Conservation (phyloP, 176 grass and related monocot genomes). For the Secale cereale region DNA sequence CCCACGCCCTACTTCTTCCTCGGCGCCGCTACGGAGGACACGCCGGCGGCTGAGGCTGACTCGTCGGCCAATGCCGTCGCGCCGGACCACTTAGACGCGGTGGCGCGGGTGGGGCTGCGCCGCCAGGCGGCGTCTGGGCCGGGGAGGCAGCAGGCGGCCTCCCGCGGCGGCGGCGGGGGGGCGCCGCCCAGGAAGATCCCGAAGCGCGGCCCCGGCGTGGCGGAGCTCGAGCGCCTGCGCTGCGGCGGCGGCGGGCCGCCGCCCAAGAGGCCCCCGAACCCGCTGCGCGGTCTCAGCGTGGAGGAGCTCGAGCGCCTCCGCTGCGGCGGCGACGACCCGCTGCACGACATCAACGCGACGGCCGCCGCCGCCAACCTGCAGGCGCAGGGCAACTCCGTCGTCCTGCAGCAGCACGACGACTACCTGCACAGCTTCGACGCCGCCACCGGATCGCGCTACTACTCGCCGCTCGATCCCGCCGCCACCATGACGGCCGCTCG, state of each 20-base stretch:
- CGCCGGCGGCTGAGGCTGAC: no score
- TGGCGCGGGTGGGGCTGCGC: slow-evolving; percentile 7
- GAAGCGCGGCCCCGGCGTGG: slow-evolving; percentile 68
- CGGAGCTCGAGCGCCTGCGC: slow-evolving; percentile 70
- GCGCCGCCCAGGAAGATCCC: slow-evolving; percentile 37
- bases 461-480: slow-evolving; percentile 5
- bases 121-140: not conserved
- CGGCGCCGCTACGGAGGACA: not conserved
- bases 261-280: not conserved
- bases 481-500: no score
- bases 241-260: slow-evolving; percentile 27
- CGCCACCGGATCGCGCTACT: not conserved
- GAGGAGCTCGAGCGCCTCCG: slow-evolving; percentile 67
- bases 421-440: slow-evolving; percentile 9
- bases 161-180: not conserved
- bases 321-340: slow-evolving; percentile 42
- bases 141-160: slow-evolving; percentile 11
- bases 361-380: not conserved
- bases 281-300: slow-evolving; percentile 35
- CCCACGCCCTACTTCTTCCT: slow-evolving; percentile 31
- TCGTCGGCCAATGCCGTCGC: not conserved
- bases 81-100: not conserved
- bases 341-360: slow-evolving; percentile 37
- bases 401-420: not conserved
- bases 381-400: no score